Evolutionary conservation across 2,329 filamentous ascomycete genomes (phyloP), one percentile per base, ranked within the genome.

Genomic region (Fusarium gaditjirri): DNA sequence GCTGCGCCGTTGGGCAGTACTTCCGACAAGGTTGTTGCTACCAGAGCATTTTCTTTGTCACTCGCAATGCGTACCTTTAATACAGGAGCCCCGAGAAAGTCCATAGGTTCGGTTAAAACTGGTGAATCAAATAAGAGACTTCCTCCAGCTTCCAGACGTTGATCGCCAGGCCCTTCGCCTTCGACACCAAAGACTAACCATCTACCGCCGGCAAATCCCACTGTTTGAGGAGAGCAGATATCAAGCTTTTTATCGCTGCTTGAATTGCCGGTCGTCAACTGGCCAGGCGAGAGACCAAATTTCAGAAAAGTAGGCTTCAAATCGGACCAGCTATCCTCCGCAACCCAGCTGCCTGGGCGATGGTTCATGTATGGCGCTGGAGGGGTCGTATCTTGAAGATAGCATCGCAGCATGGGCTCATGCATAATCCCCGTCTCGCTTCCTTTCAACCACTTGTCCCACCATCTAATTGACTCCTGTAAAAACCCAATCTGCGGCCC

Each of bases 401-500:
- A 64, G 6, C 56, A 61, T 21, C 56, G 44, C 8, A 64, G 44
- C 56, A 64, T 53, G 2, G 66, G 54, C 21, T 63, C 60, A 14
- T 38, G 7, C 60, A 63, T 63, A 16, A 63, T 63, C 0, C 54
- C 55, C 12, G 55, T 63, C 29, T 63, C 55, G 7, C 11, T 43
- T 14, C 60, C 55, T 35, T 63, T 63, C 17, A 63, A 2, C 60
- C 60, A 63, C 8, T 61, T 63, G 29, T 63, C 60, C 60, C 60
- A 63, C 60, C 60, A 63, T 3, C 55, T 38, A 4, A 61, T 50
- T 0, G 60, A 61, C 16, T 63, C 60, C 6, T 63, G 60, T 7
- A 63, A 7, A 13, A 63, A 63, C 1, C 60, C 60, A 43, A 63
- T 63, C 13, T 63, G 60, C 1, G 60, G 60, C 0, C 60, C 60